phyloP scores from a whole-genome alignment of 257 asterid genomes.

The Primulina tabacum region DNA sequence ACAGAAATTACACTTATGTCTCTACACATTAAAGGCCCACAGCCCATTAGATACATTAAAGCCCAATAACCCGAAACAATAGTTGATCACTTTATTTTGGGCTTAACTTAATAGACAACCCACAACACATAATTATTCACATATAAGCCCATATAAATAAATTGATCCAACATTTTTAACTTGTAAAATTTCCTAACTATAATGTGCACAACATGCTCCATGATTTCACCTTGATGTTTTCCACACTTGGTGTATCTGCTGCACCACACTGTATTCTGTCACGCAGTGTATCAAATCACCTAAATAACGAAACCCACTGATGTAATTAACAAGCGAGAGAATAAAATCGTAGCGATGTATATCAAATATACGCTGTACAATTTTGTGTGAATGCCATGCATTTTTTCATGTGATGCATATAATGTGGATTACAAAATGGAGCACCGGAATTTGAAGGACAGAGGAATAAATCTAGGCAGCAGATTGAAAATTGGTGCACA shows the following conservation, averaged over 20 bases:
- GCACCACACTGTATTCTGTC: constrained; percentile 30
- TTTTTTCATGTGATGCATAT: background rate
- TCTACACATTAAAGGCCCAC: no score
- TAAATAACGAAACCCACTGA: constrained; percentile 23
- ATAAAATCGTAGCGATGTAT: background rate
- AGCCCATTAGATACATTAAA: no score
- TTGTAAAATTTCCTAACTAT: no score
- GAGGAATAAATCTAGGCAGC: constrained; percentile 29
- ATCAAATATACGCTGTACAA: constrained; percentile 16
- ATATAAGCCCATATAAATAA: no score
- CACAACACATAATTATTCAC: no score
- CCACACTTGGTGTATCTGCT: constrained; percentile 32
- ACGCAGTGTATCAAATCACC: constrained; percentile 1
- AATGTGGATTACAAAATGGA: constrained; percentile 7
- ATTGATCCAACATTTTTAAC: no score
- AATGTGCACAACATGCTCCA: constrained; percentile 61
- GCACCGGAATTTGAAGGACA: constrained; percentile 26
- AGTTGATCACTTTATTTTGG: no score
- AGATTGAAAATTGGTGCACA: constrained; percentile 20
- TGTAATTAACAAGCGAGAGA: background rate
- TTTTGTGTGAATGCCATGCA: background rate
- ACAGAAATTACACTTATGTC: no score
- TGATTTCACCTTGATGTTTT: constrained; percentile 29
- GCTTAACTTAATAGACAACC: no score
- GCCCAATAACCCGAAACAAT: no score